Base-by-base conservation (phyloP, 176 grass and related monocot genomes). In the Thinopyrum elongatum region DNA sequence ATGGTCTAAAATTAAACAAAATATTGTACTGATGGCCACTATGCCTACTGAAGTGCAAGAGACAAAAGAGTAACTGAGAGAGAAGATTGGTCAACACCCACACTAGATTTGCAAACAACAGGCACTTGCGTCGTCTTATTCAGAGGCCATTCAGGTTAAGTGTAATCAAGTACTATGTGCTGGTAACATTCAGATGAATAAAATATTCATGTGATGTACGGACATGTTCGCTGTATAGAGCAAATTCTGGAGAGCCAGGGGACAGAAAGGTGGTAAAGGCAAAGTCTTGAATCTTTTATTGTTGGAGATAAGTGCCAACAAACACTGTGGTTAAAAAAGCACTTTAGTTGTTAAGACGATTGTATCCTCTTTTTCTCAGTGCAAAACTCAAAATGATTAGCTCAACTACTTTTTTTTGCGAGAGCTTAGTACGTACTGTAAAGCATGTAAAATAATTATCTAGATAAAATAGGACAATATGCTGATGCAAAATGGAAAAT, bases 241-340 rank as follows among this genome's bases (percentile, higher is more conserved):
- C 41, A 27, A 66, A 65, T 84, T 82, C 76, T 84, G 76, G 76
- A 65, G n/a, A 84, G 76, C 26, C 12, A 11, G 61, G 64, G 77
- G 78, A 36, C 83, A 81, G 62, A 89, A 86, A 70, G 27, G 27
- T 85, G 83, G 34, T 35, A 39, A 86, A 89, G 68, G 61, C 76
- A 31, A 66, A 59, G 65, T 58, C 46, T 31, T 31, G 30, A 31
- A 31, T 31, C 30, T 31, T 31, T 31, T 31, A 31, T 31, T 31
- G 30, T 31, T 31, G 30, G 30, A 31, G 30, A 31, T 31, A 31
- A 31, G 30, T 31, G 30, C 30, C 30, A 31, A 31, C 30, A 31
- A 31, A 31, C 30, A 31, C 30, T 31, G 30, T 31, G 30, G 3
- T 31, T 31, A n/a, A 19, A 22, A n/a, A 31, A 1, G 30, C 33